Conservation (phyloP, 1,284 basidiomycete genomes). For the Fomitopsis betulina region DNA sequence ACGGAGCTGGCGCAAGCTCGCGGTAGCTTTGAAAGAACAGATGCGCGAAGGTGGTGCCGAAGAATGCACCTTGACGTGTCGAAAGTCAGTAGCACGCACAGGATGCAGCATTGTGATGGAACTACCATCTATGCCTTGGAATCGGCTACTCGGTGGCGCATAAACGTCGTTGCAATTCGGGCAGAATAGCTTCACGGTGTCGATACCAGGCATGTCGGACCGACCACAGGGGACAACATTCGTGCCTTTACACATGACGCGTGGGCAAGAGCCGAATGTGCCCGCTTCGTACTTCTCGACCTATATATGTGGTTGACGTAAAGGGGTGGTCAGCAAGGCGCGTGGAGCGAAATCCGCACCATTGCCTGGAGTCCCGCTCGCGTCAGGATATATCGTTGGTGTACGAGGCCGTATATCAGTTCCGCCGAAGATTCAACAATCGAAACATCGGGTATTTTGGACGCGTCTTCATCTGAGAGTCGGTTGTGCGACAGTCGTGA, state of each 20-base stretch:
- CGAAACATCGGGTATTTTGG: slow-evolving; percentile 90
- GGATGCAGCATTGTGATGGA: not conserved
- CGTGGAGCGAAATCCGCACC: slow-evolving; percentile 49
- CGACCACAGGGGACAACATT: slow-evolving; percentile 95
- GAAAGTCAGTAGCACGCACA: slow-evolving; percentile 1
- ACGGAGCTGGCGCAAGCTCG: slow-evolving; percentile 84
- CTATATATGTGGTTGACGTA: slow-evolving; percentile 36
- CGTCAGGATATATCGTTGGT: slow-evolving; percentile 96
- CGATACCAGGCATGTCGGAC: slow-evolving; percentile 94
- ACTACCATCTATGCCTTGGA: slow-evolving; percentile 91
- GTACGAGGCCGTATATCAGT: slow-evolving; percentile 94
- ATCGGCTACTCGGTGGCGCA: slow-evolving; percentile 91
- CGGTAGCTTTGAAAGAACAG: slow-evolving; percentile 98
- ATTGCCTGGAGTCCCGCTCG: slow-evolving; percentile 92
- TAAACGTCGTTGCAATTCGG: slow-evolving; percentile 99
- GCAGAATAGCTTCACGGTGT: slow-evolving; percentile 98
- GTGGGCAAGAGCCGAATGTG: slow-evolving; percentile 92
- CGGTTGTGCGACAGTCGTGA: not conserved
- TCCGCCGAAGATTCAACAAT: slow-evolving; percentile 98
- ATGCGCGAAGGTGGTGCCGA: slow-evolving; percentile 97
- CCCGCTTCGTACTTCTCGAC: slow-evolving; percentile 94
- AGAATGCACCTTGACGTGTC: slow-evolving; percentile 79
- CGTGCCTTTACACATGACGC: slow-evolving; percentile 89
- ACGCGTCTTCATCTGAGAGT: slow-evolving; percentile 83
- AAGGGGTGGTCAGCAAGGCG: slow-evolving; percentile 9